Evolutionary conservation across 169 alveolate genomes (phyloP).

Genomic region (Plasmodium gaboni): DNA sequence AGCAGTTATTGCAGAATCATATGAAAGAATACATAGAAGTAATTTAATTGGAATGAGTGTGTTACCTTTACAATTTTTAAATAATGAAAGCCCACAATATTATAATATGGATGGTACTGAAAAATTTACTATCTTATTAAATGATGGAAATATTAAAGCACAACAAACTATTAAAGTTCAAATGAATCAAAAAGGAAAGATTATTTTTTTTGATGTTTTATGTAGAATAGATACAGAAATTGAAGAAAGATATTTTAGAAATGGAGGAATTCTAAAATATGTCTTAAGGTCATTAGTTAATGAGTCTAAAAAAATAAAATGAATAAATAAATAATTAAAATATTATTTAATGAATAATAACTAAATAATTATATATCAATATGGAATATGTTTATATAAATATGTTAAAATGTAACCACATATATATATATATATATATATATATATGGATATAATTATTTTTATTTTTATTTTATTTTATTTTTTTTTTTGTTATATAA

Average conservation of each 20-base stretch:
- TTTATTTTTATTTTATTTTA: too few species aligned
- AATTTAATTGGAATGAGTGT: conserved; percentile 97
- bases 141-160: conserved; percentile 71
- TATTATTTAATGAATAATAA: neutral
- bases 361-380: neutral
- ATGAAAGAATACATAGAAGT: conserved; percentile 97
- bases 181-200: conserved; percentile 67
- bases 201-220: conserved; percentile 72
- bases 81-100: conserved; percentile 91
- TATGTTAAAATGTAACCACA: neutral
- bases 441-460: neutral
- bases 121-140: conserved; percentile 50
- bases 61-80: conserved; percentile 93
- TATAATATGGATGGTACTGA: conserved; percentile 92
- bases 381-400: neutral
- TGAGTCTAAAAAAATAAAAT: neutral
- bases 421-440: neutral
- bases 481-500: too few species aligned
- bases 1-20: conserved; percentile 96
- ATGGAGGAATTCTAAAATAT: conserved; percentile 94
- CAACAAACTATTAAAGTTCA: conserved; percentile 50
- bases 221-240: conserved; percentile 86
- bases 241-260: conserved; percentile 91
- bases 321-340: neutral
- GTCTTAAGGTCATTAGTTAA: conserved; percentile 90